A percentile compares a stretch with the other conserved stretches of the same genome.
Evolutionary conservation across 768 basidiomycete species (phyloP).

Genomic region (Solioccasus polychromus): DNA sequence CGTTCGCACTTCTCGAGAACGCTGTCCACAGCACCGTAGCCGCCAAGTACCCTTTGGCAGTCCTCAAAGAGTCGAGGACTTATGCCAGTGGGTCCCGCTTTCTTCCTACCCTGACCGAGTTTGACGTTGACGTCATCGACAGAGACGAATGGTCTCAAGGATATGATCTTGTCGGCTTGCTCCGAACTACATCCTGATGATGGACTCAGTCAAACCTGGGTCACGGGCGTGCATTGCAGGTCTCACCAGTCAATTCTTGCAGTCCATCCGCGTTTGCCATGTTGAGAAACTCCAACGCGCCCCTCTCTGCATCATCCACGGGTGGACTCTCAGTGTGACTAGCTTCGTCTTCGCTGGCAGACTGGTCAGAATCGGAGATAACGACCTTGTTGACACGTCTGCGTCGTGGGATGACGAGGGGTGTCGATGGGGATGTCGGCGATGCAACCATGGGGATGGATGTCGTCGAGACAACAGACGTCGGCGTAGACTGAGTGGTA

Average conservation of each 20-base stretch:
- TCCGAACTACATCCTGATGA: constrained; percentile 68
- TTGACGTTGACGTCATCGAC: constrained; percentile 73
- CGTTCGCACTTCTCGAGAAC: constrained; percentile 86
- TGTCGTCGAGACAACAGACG: constrained; percentile 20
- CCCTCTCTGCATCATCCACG: constrained; percentile 41
- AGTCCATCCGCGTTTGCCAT: constrained; percentile 56
- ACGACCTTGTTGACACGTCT: constrained; percentile 59
- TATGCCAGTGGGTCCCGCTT: constrained; percentile 76
- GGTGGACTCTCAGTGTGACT: constrained; percentile 30
- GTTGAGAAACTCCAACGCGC: constrained; percentile 70
- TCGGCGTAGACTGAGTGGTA: constrained; percentile 42
- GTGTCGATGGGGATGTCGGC: constrained; percentile 41
- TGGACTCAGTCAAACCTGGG: constrained; percentile 4
- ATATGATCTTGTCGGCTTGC: constrained; percentile 78
- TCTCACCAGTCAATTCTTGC: constrained; percentile 73
- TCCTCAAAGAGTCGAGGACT: constrained; percentile 91
- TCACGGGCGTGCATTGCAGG: neutral
- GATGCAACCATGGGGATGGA: constrained; percentile 34
- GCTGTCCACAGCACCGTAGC: constrained; percentile 84
- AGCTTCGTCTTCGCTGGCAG: constrained; percentile 48
- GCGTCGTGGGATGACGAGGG: constrained; percentile 41
- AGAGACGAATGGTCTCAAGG: constrained; percentile 75
- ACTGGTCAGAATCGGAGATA: constrained; percentile 59
- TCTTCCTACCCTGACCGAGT: constrained; percentile 85
- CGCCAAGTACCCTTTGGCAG: constrained; percentile 77